Base-by-base conservation (phyloP, 768 basidiomycete genomes). In the Leccinum olivaceopallidum region DNA sequence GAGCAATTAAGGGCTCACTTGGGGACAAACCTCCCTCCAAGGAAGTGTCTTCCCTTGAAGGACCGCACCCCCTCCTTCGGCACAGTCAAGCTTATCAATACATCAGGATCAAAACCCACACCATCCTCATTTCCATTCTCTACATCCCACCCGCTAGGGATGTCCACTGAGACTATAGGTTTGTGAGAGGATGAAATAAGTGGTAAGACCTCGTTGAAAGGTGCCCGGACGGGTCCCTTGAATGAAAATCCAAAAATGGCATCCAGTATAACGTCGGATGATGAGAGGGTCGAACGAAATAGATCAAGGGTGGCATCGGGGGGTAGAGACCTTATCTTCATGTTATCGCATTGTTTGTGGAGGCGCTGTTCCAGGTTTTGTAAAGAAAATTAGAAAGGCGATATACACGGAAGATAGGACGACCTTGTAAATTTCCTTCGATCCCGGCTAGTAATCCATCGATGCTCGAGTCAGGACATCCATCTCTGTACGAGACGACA, bases 161-260 rank as follows among this genome's bases (percentile, higher is more conserved):
- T 94, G 74, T 99, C 97, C 4, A 99, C 90, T 2, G 91, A 93
- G 28, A 99, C 84, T 68, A 98, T 90, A 0, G 97, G 95, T 14
- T 92, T 78, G 7, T 79, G 73, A 5, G 88, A 86, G 16, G 79
- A 69, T 2, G 82, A 78, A 49, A 97, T 76, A 7, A 92, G 78
- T 8, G 83, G 79, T 2, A 99, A 81, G 42, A 88, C 88, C 0
- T 76, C 69, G 66, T 94, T 87, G 75, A 98, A 99, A 0, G 97
- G 97, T 8, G 88, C 75, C 12, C 97, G 89, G 6, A 95, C 82
- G 37, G 97, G 95, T 0, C 90, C 89, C 60, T 89, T 81, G 84
- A 98, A 99, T 1, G 95, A 98, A 78, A 99, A 98, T 5, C 96
- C 97, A 67, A 99, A 99, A 59, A 99, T 90, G 5, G 95, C 94